These are phyloP conservation scores for Lasiosphaeria hispida DNA, from an alignment of 495 filamentous ascomycete genomes.

Conservation along the genomic window DNA sequence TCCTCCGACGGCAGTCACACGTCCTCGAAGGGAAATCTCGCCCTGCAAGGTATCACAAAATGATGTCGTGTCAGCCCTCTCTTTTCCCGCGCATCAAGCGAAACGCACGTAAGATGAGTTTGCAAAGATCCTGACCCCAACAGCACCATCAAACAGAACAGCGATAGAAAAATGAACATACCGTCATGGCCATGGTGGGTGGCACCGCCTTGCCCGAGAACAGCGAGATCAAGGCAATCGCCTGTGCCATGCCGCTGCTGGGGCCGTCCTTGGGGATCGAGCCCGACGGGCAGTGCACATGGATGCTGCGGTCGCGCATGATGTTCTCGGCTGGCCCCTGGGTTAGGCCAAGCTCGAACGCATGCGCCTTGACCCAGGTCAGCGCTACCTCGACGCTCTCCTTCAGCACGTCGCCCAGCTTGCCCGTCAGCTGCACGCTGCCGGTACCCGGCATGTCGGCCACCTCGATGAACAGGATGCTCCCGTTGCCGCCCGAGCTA, in stretches of 20 bases:
- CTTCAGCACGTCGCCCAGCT: constrained; percentile 96
- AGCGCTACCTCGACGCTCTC: constrained; percentile 96
- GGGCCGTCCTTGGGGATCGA: constrained; percentile 92
- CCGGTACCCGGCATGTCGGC: constrained; percentile 95
- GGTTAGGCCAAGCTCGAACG: constrained; percentile 84
- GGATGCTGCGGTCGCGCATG: constrained; percentile 91
- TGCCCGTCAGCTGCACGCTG: constrained; percentile 93
- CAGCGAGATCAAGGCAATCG: constrained; percentile 86
- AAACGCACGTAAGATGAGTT: constrained; percentile 19
- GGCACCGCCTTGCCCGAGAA: constrained; percentile 88
- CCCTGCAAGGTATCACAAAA: constrained; percentile 46
- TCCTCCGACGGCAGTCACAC: constrained; percentile 84
- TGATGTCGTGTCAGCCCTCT: constrained; percentile 29
- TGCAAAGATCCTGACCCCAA: neutral
- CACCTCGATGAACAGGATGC: constrained; percentile 97
- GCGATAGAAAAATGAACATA: constrained; percentile 27
- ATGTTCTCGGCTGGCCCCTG: constrained; percentile 81
- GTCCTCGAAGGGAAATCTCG: constrained; percentile 83
- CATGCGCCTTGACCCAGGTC: constrained; percentile 94
- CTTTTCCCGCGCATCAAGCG: neutral
- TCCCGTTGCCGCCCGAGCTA: constrained; percentile 86
- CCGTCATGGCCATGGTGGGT: constrained; percentile 92
- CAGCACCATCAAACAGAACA: constrained; percentile 4
- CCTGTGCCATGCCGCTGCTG: constrained; percentile 89
- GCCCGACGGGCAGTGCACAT: constrained; percentile 94